phyloP scores from a whole-genome alignment of 2,329 filamentous ascomycete genomes.

The Epichloe gansuensis region DNA sequence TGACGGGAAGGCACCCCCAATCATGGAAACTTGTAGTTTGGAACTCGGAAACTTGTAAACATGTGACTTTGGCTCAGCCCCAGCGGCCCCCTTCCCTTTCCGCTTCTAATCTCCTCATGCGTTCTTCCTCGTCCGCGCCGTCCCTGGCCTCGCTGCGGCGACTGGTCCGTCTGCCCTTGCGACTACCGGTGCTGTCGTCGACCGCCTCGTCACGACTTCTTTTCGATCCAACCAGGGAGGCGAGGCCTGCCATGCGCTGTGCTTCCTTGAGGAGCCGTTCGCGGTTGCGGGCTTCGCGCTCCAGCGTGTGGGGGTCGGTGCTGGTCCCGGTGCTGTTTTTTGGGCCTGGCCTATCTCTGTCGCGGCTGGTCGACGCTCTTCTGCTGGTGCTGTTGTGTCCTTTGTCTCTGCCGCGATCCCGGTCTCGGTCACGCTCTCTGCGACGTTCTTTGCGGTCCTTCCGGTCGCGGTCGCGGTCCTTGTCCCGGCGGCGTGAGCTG shows the following conservation, averaged over 20 bases:
- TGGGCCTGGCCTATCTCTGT: slow-evolving; percentile 21
- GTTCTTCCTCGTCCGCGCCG: slow-evolving; percentile 37
- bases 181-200: slow-evolving; percentile 21
- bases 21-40: no score
- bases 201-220: slow-evolving; percentile 34
- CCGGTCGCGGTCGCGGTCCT: slow-evolving; percentile 20
- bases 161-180: slow-evolving; percentile 28
- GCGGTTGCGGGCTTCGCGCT: slow-evolving; percentile 53
- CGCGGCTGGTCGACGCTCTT: slow-evolving; percentile 21
- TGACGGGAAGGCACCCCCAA: no score
- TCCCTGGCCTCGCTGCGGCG: slow-evolving; percentile 35
- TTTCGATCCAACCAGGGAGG: slow-evolving; percentile 34
- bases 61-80: slow-evolving; percentile 21
- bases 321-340: slow-evolving; percentile 4
- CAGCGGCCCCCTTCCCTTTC: slow-evolving; percentile 45
- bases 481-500: slow-evolving; percentile 21
- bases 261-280: slow-evolving; percentile 57
- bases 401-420: slow-evolving; percentile 14
- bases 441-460: slow-evolving; percentile 27
- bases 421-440: slow-evolving; percentile 18
- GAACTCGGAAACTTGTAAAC: not conserved
- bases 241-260: slow-evolving; percentile 46
- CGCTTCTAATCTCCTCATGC: slow-evolving; percentile 42
- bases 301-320: slow-evolving; percentile 51
- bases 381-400: slow-evolving; percentile 22